These are phyloP conservation scores for Gnomoniopsis smithogilvyi DNA, from an alignment of 2,329 filamentous ascomycete species.

Conservation along the genomic window DNA sequence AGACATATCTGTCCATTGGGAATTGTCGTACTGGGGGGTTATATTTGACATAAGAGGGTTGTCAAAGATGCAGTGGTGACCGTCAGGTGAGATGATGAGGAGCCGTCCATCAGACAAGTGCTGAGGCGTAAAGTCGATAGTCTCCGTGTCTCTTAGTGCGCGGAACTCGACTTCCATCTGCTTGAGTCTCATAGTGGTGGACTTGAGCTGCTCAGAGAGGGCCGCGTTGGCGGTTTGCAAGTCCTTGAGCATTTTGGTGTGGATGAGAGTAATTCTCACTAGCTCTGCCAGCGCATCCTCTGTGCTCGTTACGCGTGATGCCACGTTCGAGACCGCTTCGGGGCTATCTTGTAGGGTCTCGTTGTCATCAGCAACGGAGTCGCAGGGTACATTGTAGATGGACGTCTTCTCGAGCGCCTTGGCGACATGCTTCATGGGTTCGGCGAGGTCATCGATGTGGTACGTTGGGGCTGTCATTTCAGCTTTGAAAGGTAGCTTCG, in stretches of 20 bases:
- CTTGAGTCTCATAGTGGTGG: not conserved
- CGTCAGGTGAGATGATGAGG: not conserved
- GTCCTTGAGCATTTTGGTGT: not conserved
- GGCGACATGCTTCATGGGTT: not conserved
- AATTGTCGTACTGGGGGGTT: not conserved
- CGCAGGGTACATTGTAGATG: not conserved
- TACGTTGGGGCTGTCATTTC: not conserved
- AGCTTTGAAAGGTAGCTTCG: too few relatives aligned
- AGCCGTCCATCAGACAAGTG: not conserved
- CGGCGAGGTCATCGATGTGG: not conserved
- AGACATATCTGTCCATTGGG: not conserved
- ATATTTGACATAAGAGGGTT: not conserved
- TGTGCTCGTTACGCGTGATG: not conserved
- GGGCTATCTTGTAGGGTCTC: not conserved
- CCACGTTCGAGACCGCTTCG: not conserved
- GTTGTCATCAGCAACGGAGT: too few relatives aligned
- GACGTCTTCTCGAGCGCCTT: not conserved
- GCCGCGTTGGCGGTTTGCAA: conserved; percentile 8
- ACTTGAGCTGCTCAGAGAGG: conserved; percentile 16
- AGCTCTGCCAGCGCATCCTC: not conserved
- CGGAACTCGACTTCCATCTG: not conserved
- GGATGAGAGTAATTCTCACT: not conserved
- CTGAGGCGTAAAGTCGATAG: not conserved
- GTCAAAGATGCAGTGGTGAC: not conserved
- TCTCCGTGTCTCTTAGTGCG: not conserved